Evolutionary conservation across 257 asterid genomes (phyloP), one percentile per base, ranked within the genome.

Genomic region (Ilex aquifolium): DNA sequence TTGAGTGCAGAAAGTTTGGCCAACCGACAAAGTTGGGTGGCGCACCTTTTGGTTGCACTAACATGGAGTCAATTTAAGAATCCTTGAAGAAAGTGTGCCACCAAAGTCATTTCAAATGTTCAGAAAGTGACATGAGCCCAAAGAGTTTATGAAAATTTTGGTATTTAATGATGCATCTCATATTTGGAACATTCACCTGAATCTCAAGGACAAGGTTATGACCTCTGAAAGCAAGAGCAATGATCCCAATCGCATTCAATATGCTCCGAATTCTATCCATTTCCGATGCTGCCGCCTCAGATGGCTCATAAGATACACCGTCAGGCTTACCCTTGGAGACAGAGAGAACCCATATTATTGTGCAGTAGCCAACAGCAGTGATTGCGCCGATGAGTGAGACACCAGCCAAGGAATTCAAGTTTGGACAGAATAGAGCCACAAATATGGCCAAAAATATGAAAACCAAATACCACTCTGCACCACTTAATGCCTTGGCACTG

Each of bases 171-270:
- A 21, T 21, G 27, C 27, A 21, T 21, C 27, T 21, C 27, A 21
- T 21, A 21, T 21, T 21, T 21, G 27, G 27, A 21, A 21, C 27
- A 21, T 16, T 36, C 31, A 83, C 95, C 87, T 84, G 92, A 64
- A 90, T 85, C 72, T 85, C 97, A 5, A 87, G 76, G 32, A 90
- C 80, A 1, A 90, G 69, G 68, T 90, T 90, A 60, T 90, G 97
- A 10, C 97, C 97, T 71, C 89, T 72, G 55, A 88, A 88, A 62
- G 84, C 74, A 56, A 80, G 72, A 17, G 80, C 77, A 16, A 82
- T 71, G 54, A 82, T 49, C 58, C 80, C 87, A 12, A 83, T 32
- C 2, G 79, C 87, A 65, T 76, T 80, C 31, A 85, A 44, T n/a
- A 76, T 77, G 30, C 67, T 50, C 4, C 87, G 82, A 32, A 77